These are phyloP conservation scores for Trichoderma hamatum DNA, from an alignment of 2,329 filamentous ascomycete species.

Conservation along the genomic window DNA sequence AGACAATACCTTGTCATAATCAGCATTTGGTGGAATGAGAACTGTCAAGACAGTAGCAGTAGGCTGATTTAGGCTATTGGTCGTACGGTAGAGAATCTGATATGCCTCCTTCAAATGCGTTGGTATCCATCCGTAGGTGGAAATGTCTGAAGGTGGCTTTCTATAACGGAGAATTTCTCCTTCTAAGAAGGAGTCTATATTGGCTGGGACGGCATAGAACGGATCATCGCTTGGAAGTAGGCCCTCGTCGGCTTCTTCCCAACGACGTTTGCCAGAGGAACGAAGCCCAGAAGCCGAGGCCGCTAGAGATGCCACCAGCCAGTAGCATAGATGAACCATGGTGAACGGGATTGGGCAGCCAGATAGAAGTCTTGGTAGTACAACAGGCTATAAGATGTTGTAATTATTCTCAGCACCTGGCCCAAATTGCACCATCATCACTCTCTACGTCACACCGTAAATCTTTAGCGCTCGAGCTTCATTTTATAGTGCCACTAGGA, in stretches of 20 bases:
- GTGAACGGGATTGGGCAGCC: not conserved
- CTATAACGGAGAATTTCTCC: constrained; percentile 29
- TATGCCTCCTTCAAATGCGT: constrained; percentile 29
- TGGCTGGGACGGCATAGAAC: constrained; percentile 29
- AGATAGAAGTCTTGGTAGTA: not conserved
- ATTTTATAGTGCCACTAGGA: not conserved
- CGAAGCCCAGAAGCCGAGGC: not conserved
- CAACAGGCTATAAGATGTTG: not conserved
- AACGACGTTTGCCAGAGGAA: not conserved
- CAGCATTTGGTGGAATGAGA: constrained; percentile 41
- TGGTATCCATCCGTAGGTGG: constrained; percentile 29
- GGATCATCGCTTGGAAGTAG: constrained; percentile 28
- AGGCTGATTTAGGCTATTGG: constrained; percentile 40
- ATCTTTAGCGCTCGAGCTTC: not conserved
- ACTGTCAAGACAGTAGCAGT: constrained; percentile 45
- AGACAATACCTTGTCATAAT: constrained; percentile 41
- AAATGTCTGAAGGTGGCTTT: constrained; percentile 24
- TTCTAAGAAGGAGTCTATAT: not conserved
- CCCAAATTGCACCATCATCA: not conserved
- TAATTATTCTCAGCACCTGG: not conserved
- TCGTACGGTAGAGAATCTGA: constrained; percentile 47
- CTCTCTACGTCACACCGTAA: not conserved
- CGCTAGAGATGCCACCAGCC: not conserved
- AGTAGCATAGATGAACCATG: not conserved
- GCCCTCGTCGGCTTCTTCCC: not conserved